These are phyloP conservation scores for Calonectria leucothoes DNA, from an alignment of 2,329 filamentous ascomycete species.

Conservation along the genomic window DNA sequence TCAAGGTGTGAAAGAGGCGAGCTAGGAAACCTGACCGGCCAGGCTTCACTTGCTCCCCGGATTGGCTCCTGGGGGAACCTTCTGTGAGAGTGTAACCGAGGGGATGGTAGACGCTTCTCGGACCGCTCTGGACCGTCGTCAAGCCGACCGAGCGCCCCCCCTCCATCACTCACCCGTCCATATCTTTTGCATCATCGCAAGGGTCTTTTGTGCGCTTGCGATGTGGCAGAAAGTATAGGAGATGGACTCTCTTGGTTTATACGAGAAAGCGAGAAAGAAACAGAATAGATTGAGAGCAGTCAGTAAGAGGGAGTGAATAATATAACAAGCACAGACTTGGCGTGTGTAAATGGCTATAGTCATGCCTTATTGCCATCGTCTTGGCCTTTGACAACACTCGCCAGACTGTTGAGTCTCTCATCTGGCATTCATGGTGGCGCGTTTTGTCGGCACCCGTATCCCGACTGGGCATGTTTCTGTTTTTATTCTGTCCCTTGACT, in stretches of 20 bases:
- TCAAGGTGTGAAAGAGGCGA: background rate
- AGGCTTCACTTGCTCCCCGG: background rate
- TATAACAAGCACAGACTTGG: background rate
- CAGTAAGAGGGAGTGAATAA: background rate
- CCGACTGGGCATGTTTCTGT: background rate
- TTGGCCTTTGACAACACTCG: background rate
- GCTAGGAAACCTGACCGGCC: background rate
- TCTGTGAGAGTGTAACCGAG: slow-evolving; percentile 22
- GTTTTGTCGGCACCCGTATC: background rate
- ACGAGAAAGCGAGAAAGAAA: background rate
- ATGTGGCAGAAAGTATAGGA: background rate
- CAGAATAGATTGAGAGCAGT: background rate
- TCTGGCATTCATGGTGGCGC: background rate
- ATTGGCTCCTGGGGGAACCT: background rate
- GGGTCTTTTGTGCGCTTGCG: background rate
- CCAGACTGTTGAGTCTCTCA: background rate
- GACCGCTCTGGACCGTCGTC: slow-evolving; percentile 20
- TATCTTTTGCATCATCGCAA: background rate
- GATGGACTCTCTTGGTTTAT: background rate
- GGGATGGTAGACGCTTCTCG: slow-evolving; percentile 17
- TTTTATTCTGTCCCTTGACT: background rate
- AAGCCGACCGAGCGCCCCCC: slow-evolving; percentile 6
- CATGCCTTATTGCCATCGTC: background rate
- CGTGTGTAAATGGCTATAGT: background rate
- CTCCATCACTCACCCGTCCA: background rate